Evolutionary conservation across 179 eudicot species (phyloP).

Genomic region (Camellia oleifera): DNA sequence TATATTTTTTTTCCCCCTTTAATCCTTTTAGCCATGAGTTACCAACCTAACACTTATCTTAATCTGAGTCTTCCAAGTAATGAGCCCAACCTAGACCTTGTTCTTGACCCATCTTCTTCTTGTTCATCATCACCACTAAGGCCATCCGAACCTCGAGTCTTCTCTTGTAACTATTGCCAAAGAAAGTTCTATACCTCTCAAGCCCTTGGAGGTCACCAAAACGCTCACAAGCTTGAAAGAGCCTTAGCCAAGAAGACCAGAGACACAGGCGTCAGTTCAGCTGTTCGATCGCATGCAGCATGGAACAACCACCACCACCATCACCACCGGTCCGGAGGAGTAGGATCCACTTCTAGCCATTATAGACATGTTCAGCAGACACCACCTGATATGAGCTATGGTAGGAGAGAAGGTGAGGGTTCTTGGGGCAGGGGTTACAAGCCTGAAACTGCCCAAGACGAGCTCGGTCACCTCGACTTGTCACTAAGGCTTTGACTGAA

Average conservation of each 20-base stretch:
- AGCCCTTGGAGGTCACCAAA: constrained; percentile 71
- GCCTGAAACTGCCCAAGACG: no score
- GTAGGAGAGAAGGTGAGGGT: no score
- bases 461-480: no score
- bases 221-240: constrained; percentile 65
- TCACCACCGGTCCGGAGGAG: no score
- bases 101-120: constrained; percentile 28
- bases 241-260: constrained; percentile 54
- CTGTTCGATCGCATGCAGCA: constrained; percentile 17
- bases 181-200: constrained; percentile 59
- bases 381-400: no score
- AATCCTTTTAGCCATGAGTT: constrained; percentile 19
- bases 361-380: no score
- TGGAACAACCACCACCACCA: neutral
- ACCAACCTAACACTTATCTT: constrained; percentile 21
- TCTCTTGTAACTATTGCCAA: constrained; percentile 55
- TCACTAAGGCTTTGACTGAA: no score
- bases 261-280: constrained; percentile 32
- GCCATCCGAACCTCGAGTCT: constrained; percentile 32
- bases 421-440: no score
- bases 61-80: constrained; percentile 16
- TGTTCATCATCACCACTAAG: constrained; percentile 25
- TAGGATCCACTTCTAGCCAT: no score
- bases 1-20: neutral
- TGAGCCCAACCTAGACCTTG: constrained; percentile 26